phyloP scores from a whole-genome alignment of 768 basidiomycete genomes.

The Strobilomyces echinocephalus region DNA sequence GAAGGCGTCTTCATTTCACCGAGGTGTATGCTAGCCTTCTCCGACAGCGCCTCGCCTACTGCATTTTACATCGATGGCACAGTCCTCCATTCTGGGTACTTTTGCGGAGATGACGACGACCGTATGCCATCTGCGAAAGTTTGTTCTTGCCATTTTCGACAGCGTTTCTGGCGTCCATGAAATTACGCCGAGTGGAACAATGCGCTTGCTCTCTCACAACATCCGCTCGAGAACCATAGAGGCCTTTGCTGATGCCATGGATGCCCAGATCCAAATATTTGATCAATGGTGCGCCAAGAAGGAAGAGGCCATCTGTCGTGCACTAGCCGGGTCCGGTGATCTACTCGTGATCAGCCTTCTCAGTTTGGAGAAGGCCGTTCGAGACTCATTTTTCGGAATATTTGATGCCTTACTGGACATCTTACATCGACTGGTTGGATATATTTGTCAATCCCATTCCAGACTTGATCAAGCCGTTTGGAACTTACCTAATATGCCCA shows the following conservation, averaged over 20 bases:
- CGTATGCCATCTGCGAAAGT: conserved; percentile 58
- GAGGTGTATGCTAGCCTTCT: conserved; percentile 36
- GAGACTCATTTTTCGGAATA: conserved; percentile 51
- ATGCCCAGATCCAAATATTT: conserved; percentile 51
- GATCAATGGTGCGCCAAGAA: conserved; percentile 65
- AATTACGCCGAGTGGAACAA: conserved; percentile 21
- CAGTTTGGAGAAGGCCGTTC: conserved; percentile 53
- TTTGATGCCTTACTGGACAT: conserved; percentile 56
- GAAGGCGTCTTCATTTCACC: background rate
- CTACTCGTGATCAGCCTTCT: conserved; percentile 58
- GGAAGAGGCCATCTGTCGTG: conserved; percentile 65
- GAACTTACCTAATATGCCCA: conserved; percentile 38
- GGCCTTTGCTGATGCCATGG: conserved; percentile 76
- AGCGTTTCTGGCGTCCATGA: conserved; percentile 16
- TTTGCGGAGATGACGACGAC: conserved; percentile 59
- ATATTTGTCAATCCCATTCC: conserved; percentile 28
- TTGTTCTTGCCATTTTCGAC: conserved; percentile 47
- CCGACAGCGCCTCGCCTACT: conserved; percentile 53
- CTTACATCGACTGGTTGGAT: conserved; percentile 33
- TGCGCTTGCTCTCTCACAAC: conserved; percentile 21
- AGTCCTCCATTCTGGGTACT: conserved; percentile 56
- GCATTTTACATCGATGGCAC: conserved; percentile 64
- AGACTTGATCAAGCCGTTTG: conserved; percentile 33
- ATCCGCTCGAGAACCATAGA: conserved; percentile 59
- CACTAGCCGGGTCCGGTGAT: conserved; percentile 44